Percentiles rank a stretch among this genome's conserved stretches.
Conservation (phyloP, 805 yeast genomes). For the Zygoascus tannicola region DNA sequence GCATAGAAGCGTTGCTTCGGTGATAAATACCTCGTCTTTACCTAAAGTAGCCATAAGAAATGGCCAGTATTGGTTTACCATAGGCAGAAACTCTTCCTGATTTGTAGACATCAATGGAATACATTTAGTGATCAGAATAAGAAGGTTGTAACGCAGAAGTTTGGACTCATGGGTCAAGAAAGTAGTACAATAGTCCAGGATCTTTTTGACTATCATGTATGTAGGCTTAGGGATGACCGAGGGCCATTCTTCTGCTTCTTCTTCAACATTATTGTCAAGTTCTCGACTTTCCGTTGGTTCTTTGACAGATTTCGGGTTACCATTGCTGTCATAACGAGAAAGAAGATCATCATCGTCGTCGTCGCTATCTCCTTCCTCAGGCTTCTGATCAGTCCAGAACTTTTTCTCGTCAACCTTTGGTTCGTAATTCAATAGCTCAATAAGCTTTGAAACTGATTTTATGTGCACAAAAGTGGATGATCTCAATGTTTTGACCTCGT, state of each 20-base stretch:
- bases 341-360: constrained; percentile 18
- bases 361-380: constrained; percentile 29
- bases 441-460: constrained; percentile 9
- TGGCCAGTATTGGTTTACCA: constrained; percentile 48
- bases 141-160: constrained; percentile 45
- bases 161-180: constrained; percentile 58
- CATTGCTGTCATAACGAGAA: constrained; percentile 29
- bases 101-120: constrained; percentile 49
- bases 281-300: constrained; percentile 19
- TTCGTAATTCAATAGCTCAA: constrained; percentile 16
- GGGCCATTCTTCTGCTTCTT: constrained; percentile 41
- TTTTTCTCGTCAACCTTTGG: constrained; percentile 26
- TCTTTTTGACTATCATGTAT: constrained; percentile 50
- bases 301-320: constrained; percentile 20
- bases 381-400: constrained; percentile 10
- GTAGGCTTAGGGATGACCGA: constrained; percentile 56
- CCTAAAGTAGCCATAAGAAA: constrained; percentile 25
- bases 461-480: constrained; percentile 1
- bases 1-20: constrained; percentile 23
- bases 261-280: constrained; percentile 26
- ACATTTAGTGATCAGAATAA: constrained; percentile 38
- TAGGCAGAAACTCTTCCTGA: constrained; percentile 37
- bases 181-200: constrained; percentile 61
- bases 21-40: constrained; percentile 27
- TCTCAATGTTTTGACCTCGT: not conserved